These are phyloP conservation scores for Biscogniauxia sp. DNA, from an alignment of 2,329 filamentous ascomycete species.

Conservation along the genomic window DNA sequence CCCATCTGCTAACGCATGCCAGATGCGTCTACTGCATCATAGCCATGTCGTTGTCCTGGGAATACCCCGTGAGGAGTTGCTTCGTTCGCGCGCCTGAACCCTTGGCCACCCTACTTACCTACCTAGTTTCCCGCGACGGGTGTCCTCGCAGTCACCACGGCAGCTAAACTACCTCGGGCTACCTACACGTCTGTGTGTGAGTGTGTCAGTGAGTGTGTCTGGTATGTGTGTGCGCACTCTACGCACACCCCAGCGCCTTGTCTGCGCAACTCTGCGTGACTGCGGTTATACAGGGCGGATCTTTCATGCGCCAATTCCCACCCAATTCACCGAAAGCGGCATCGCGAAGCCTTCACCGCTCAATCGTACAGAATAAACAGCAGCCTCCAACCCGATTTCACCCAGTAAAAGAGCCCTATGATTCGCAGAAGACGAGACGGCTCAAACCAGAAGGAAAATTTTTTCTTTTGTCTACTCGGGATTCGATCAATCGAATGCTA, in stretches of 20 bases:
- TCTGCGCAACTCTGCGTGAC: slow-evolving; percentile 15
- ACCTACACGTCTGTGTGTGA: too few species aligned
- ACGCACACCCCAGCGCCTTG: slow-evolving; percentile 19
- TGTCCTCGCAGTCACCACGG: slow-evolving; percentile 10
- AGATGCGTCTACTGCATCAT: slow-evolving; percentile 21
- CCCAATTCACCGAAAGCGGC: slow-evolving; percentile 23
- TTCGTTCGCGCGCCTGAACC: not conserved
- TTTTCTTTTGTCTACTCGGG: not conserved
- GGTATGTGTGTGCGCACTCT: slow-evolving; percentile 1
- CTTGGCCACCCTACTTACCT: slow-evolving; percentile 12
- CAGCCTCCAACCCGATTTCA: slow-evolving; percentile 15
- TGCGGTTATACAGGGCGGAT: slow-evolving; percentile 21
- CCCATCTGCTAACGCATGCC: slow-evolving; percentile 26
- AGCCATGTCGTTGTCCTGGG: slow-evolving; percentile 6
- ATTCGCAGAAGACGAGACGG: slow-evolving; percentile 13
- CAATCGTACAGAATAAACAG: slow-evolving; percentile 13
- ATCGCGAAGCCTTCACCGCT: slow-evolving; percentile 31
- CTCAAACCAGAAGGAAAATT: not conserved
- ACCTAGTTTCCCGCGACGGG: slow-evolving; percentile 21
- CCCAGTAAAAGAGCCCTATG: slow-evolving; percentile 16
- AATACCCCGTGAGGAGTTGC: not conserved
- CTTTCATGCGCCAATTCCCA: slow-evolving; percentile 24
- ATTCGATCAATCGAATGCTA: not conserved
- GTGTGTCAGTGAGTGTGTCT: not conserved
- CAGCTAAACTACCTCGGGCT: not conserved